Evolutionary conservation across 768 basidiomycete genomes (phyloP), one percentile per base, ranked within the genome.

Genomic region (Tricholoma sp.): DNA sequence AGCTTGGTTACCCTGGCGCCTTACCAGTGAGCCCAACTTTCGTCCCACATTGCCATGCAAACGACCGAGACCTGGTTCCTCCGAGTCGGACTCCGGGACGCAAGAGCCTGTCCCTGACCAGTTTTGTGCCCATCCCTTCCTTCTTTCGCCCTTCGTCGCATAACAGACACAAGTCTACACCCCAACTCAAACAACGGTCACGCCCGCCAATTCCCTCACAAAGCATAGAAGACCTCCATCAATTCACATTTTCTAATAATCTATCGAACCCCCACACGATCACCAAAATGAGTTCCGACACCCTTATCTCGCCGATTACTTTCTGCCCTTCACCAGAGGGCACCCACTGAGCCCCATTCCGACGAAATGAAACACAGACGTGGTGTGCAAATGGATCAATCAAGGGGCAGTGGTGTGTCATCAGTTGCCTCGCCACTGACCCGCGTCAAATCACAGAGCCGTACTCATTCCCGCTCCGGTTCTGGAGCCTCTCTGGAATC

Each of bases 241-340:
- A 56, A 18, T 63, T 67, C 7, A 59, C 57, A 16, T 50, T 68
- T 4, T 56, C 52, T 12, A 63, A 70, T 50, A 62, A 69, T 41
- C 39, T 65, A 11, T 46, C 39, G 7, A 57, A 59, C 6, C 50
- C 57, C 1, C 58, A 50, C 2, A 41, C 61, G 1, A 63, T 57
- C 37, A 55, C 59, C 19, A 19, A 7, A 6, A 19, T 19, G n/a
- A 35, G 56, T 11, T 47, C 64, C 2, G 58, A 57, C 18, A 57
- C 65, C 2, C 64, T 68, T 12, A 64, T 64, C 31, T 72, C 71
- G 7, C 71, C 71, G 3, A 70, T 71, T n/a, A 57, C 65, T 10
- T 72, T 72, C 56, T 61, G 63, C 16, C 64, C 66, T 7, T 69
- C 69, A 22, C 67, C 69, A 10, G 68, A 56, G 22, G 43, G 27